Base-by-base conservation (phyloP, 2,329 filamentous ascomycete species). In the Fusarium subtropicale region DNA sequence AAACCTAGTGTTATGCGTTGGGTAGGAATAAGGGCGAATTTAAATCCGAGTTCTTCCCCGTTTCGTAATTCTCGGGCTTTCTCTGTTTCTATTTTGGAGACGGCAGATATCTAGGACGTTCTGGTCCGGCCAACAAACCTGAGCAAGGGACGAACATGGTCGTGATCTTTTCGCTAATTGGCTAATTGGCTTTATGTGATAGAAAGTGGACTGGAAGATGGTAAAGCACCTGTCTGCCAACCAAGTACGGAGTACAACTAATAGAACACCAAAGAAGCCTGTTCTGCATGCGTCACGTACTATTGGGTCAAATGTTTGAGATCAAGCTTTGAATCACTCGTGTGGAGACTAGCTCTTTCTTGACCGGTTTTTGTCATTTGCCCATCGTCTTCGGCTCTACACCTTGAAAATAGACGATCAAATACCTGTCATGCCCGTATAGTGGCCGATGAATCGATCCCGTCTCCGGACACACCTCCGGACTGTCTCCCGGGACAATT, bases 41-140 rank as follows among this genome's bases (percentile, higher is more conserved):
- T 20, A 24, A 51, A n/a, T 20, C 24, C 24, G 38, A 38, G 7
- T n/a, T 36, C 41, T 55, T 44, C 20, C 39, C 44, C 53, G 9
- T 34, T 38, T 26, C 18, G 26, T 33, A 36, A n/a, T 45, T 60
- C 53, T 68, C 20, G 56, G n/a, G 11, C 39, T 55, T 54, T 53
- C 45, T 60, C 26, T 26, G 36, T 53, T 26, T 22, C 39, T 30
- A 26, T 42, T 44, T 36, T 24, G n/a, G 33, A 47, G 30, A 36
- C 57, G 48, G 44, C 52, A 54, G 38, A 68, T n/a, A 28, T 55
- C 34, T 26, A 65, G 68, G 68, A 71, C 52, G n/a, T 39, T 69
- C 53, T 69, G 63, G 51, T 67, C 71, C 72, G 72, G 68, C 42
- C 66, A 71, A 74, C 63, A 61, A 47, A 64, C 54, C 56, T 61